Conservation (phyloP, 164 flowering plant genomes). For the Annona cherimola region DNA sequence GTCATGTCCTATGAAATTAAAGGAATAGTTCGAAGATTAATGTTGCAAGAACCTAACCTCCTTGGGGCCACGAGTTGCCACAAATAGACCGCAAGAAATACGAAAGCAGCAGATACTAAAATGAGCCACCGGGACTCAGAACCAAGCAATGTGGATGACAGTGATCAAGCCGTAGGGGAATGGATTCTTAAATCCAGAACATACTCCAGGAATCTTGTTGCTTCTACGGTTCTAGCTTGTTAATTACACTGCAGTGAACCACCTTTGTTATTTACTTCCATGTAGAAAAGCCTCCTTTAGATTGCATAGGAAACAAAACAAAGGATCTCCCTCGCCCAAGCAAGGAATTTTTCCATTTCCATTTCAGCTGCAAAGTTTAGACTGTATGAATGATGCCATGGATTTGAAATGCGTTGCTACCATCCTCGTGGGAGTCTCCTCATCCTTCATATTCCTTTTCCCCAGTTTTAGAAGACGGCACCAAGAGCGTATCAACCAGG, state of each 20-base stretch:
- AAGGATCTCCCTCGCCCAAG: constrained; percentile 12
- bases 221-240: too few species aligned
- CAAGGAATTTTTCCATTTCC: constrained; percentile 12
- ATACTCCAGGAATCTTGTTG: too few species aligned
- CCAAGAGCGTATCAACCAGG: constrained; percentile 12
- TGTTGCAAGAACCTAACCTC: too few species aligned
- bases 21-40: too few species aligned
- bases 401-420: constrained; percentile 21
- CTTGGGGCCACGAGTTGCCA: too few species aligned
- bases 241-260: neutral
- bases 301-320: neutral
- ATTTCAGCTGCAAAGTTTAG: neutral
- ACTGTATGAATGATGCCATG: constrained; percentile 18
- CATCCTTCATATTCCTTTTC: constrained; percentile 27
- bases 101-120: too few species aligned
- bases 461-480: constrained; percentile 30
- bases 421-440: constrained; percentile 32
- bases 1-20: too few species aligned
- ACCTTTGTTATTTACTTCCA: neutral
- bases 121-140: too few species aligned
- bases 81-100: too few species aligned
- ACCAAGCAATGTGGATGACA: too few species aligned
- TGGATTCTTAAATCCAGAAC: too few species aligned
- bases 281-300: neutral
- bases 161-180: too few species aligned